A percentile compares a stretch with the other conserved stretches of the same genome.
phyloP scores from a whole-genome alignment of 2,329 filamentous ascomycete species.

The Pseudogymnoascus sp. region DNA sequence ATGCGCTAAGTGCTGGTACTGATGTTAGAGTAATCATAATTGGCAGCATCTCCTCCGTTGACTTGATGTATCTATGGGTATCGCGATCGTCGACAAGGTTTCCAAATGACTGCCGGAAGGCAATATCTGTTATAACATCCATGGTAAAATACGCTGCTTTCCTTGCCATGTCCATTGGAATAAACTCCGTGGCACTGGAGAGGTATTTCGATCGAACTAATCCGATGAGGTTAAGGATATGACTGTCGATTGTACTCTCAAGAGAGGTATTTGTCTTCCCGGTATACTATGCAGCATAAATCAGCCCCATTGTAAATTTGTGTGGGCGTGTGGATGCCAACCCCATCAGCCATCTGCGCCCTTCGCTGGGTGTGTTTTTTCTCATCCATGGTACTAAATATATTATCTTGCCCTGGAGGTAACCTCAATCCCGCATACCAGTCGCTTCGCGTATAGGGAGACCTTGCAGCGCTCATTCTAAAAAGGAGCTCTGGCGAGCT shows the following conservation, averaged over 20 bases:
- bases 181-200: constrained; percentile 29
- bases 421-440: constrained; percentile 15
- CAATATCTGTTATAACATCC: constrained; percentile 47
- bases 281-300: constrained; percentile 35
- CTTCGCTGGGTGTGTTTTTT: constrained; percentile 1
- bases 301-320: neutral
- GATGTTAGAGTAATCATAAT: constrained; percentile 39
- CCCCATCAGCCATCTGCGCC: constrained; percentile 9
- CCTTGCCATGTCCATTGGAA: constrained; percentile 41
- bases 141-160: constrained; percentile 47
- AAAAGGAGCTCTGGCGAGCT: constrained; percentile 18
- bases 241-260: constrained; percentile 34
- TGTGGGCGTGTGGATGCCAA: neutral
- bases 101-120: constrained; percentile 42
- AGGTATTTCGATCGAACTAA: constrained; percentile 44
- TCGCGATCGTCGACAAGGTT: constrained; percentile 42
- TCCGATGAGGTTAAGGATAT: constrained; percentile 34
- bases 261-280: constrained; percentile 41
- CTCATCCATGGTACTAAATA: constrained; percentile 9
- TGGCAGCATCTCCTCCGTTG: constrained; percentile 36
- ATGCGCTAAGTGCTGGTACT: constrained; percentile 37
- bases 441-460: constrained; percentile 18
- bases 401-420: constrained; percentile 7
- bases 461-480: constrained; percentile 19
- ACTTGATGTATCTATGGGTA: constrained; percentile 41